Evolutionary conservation across 129 eudicot genomes (phyloP), one percentile per base, ranked within the genome.

Genomic region (Cynara cardunculus): DNA sequence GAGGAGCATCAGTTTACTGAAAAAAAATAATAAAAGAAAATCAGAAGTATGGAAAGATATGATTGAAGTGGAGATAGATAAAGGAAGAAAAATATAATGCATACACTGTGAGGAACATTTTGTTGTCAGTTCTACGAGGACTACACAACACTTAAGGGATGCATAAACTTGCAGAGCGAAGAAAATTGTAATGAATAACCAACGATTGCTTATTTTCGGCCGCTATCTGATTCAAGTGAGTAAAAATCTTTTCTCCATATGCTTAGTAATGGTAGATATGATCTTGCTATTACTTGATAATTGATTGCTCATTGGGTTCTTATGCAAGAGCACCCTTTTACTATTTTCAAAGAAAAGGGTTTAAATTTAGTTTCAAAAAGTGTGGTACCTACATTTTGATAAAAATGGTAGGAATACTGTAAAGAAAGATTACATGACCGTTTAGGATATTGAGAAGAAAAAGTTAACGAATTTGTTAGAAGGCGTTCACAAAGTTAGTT

Each of bases 371-470:
- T 69, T 30, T 69, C 16, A 30, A 69, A 69, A 69, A 28, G 74
- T 10, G 1, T 28, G 74, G 44, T 5, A 69, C 12, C 32, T 30
- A 19, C 3, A 69, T 30, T 32, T 69, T 69, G 26, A 53, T n/a
- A 53, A 56, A 1, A 3, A 16, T 16, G 25, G 25, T 56, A 59
- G 41, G 35, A n/a, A 74, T 8, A 26, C 41, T 2, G 22, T 75
- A 3, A 75, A 75, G 13, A 59, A 75, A 6, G 79, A 75, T 53
- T 75, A 37, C 9, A 26, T 75, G 35, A n/a, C 34, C 10, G 37
- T 46, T 59, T 49, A 49, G 16, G 69, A 75, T 6, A 26, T 22
- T 75, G 68, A 75, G 35, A 75, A 56, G 56, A 75, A 73, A 49
- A 75, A 46, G 5, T 34, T 75, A 25, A 75, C 25, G 26, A 53